Conservation (phyloP, 306 rosid species). For the Oxytropis ochrocephala region DNA sequence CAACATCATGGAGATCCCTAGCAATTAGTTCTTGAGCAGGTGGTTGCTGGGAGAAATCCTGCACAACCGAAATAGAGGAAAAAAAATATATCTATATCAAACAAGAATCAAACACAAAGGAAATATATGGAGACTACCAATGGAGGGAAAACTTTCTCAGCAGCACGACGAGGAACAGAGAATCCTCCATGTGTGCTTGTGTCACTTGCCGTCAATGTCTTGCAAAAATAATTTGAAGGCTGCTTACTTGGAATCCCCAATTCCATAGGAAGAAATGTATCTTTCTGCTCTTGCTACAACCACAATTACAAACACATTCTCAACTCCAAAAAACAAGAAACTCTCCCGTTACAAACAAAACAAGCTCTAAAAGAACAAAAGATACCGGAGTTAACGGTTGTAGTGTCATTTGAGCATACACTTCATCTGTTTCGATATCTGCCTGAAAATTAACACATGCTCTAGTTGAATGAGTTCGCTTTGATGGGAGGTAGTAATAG, state of each 20-base stretch:
- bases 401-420: constrained; percentile 83
- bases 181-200: constrained; percentile 92
- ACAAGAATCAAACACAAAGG: constrained; percentile 10
- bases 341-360: neutral
- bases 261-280: constrained; percentile 80
- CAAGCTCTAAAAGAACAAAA: neutral
- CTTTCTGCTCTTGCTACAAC: constrained; percentile 76
- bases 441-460: constrained; percentile 57
- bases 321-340: neutral
- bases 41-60: constrained; percentile 81
- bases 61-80: constrained; percentile 22
- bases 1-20: constrained; percentile 82
- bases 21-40: constrained; percentile 89
- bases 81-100: constrained; percentile 23
- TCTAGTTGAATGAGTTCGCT: constrained; percentile 3
- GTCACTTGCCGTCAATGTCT: constrained; percentile 84
- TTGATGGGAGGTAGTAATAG: neutral
- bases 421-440: constrained; percentile 88
- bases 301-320: neutral
- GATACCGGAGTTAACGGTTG: constrained; percentile 71
- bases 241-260: constrained; percentile 80
- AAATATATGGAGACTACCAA: constrained; percentile 36
- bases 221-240: constrained; percentile 85
- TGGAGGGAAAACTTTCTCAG: constrained; percentile 89
- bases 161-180: constrained; percentile 94